A percentile compares a stretch with the other conserved stretches of the same genome.
Evolutionary conservation across 257 asterid species (phyloP).

Genomic region (Nicotiana tomentosiformis): DNA sequence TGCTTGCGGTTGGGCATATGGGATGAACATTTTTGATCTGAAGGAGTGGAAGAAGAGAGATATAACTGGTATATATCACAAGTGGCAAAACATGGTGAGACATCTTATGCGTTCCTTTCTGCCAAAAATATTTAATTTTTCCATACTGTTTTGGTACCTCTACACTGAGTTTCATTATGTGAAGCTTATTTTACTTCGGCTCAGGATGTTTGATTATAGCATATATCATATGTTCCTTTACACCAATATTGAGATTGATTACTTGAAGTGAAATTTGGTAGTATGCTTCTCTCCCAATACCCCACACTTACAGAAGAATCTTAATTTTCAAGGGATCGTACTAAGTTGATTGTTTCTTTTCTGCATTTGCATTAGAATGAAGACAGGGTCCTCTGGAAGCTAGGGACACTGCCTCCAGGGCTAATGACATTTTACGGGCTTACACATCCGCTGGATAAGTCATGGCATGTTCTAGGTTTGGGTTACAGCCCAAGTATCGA

Average conservation of each 20-base stretch:
- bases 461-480: slow-evolving; percentile 98
- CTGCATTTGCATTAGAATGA: slow-evolving; percentile 50
- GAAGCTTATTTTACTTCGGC: background rate
- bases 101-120: background rate
- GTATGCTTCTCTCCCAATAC: background rate
- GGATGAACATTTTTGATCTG: slow-evolving; percentile 94
- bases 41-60: slow-evolving; percentile 94
- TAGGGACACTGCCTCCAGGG: slow-evolving; percentile 97
- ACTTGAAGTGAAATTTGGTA: background rate
- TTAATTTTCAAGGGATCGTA: background rate
- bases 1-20: slow-evolving; percentile 99
- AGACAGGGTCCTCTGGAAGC: slow-evolving; percentile 92
- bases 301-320: background rate
- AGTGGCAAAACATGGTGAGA: slow-evolving; percentile 94
- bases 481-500: slow-evolving; percentile 92
- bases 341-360: background rate
- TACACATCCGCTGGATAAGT: slow-evolving; percentile 85
- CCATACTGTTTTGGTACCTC: background rate
- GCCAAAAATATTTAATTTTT: background rate
- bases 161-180: background rate
- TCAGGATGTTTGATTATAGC: background rate
- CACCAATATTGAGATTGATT: background rate
- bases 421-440: slow-evolving; percentile 91
- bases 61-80: slow-evolving; percentile 97
- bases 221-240: background rate